These are phyloP conservation scores for Leptographium radiaticola DNA, from an alignment of 2,329 filamentous ascomycete species.

Conservation along the genomic window DNA sequence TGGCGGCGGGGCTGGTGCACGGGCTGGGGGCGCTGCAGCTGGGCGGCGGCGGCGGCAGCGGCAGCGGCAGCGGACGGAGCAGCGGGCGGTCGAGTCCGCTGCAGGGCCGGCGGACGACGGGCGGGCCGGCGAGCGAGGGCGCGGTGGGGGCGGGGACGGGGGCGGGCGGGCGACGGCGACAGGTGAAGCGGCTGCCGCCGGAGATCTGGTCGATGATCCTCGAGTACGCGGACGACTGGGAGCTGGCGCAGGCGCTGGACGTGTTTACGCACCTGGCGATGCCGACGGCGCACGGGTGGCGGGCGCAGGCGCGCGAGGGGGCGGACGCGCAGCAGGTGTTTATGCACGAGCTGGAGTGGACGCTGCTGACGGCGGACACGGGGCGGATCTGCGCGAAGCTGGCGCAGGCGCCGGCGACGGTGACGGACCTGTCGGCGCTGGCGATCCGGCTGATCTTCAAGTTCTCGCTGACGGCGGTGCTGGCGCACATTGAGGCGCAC, in stretches of 20 bases:
- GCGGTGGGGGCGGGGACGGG: neutral
- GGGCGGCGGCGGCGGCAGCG: neutral
- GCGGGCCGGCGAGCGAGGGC: neutral
- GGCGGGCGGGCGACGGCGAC: conserved; percentile 10
- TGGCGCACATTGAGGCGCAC: conserved; percentile 53
- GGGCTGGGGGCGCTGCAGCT: neutral
- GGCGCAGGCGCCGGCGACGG: conserved; percentile 54
- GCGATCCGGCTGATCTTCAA: conserved; percentile 85
- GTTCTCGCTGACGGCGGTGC: conserved; percentile 69
- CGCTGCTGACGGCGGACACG: conserved; percentile 61
- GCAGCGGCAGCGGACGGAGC: neutral
- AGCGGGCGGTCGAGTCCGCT: no score
- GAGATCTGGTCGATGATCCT: conserved; percentile 88
- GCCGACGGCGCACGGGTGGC: conserved; percentile 53
- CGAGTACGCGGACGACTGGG: conserved; percentile 79
- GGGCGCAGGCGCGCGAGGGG: conserved; percentile 40
- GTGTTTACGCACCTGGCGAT: conserved; percentile 67
- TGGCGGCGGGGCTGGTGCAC: conserved; percentile 22
- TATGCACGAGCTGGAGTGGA: conserved; percentile 72
- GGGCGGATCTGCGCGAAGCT: conserved; percentile 62
- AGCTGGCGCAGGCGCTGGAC: conserved; percentile 67
- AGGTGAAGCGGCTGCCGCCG: conserved; percentile 49
- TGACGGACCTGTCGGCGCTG: conserved; percentile 59
- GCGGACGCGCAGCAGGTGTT: conserved; percentile 56
- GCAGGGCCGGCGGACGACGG: neutral